phyloP scores from a whole-genome alignment of 108 stramenopile species.

The Parietichytrium sp. region DNA sequence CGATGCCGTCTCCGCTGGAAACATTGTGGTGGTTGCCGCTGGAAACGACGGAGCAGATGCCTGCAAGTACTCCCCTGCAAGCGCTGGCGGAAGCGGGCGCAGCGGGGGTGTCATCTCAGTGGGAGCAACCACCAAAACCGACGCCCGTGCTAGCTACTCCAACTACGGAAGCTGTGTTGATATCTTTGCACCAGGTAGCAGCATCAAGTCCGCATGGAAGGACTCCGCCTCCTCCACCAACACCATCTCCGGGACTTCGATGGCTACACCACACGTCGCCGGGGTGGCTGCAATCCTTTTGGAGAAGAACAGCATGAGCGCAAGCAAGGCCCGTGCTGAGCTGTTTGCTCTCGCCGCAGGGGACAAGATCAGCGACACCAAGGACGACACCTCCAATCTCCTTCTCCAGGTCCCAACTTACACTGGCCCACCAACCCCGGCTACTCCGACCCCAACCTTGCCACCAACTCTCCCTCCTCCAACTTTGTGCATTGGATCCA shows the following conservation, averaged over 20 bases:
- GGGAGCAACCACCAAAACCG: not conserved
- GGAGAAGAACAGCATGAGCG: not conserved
- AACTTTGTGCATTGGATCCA: not conserved
- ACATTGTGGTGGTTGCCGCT: constrained; percentile 42
- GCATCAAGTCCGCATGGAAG: constrained; percentile 20
- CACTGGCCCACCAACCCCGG: constrained; percentile 16
- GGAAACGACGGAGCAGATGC: constrained; percentile 41
- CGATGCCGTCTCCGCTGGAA: not conserved
- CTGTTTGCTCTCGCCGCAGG: not conserved
- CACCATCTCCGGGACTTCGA: constrained; percentile 42
- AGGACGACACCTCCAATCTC: not conserved
- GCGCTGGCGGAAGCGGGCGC: not conserved
- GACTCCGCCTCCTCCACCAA: not conserved
- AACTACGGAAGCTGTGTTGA: constrained; percentile 40
- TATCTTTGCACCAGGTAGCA: constrained; percentile 37
- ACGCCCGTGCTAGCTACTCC: constrained; percentile 33
- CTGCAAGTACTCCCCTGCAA: constrained; percentile 38
- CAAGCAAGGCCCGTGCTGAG: not conserved
- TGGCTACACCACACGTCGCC: constrained; percentile 46
- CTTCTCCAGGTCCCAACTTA: not conserved
- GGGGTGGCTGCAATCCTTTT: constrained; percentile 39
- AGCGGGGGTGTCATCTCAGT: constrained; percentile 7
- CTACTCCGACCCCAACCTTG: not conserved
- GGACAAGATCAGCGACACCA: not conserved
- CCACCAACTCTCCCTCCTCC: not conserved